Percentiles rank a stretch among this genome's conserved stretches.
Conservation (phyloP, 371 early-diverging fungal species). For the Sporodiniella umbellata region DNA sequence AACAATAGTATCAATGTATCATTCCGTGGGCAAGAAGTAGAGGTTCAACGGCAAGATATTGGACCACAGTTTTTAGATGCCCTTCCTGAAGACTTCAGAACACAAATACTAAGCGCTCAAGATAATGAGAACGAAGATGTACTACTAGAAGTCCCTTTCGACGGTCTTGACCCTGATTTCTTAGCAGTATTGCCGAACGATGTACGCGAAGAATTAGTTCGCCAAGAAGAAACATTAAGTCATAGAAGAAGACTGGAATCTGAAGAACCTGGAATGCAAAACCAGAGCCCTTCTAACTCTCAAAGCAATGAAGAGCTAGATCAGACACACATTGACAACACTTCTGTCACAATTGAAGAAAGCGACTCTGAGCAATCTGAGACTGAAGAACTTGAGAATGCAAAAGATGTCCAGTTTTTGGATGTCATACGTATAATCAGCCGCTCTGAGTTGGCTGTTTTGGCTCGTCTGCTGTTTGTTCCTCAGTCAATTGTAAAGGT, state of each 20-base stretch:
- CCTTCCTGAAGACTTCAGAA: conserved; percentile 85
- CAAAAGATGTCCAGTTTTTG: not conserved
- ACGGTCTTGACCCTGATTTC: conserved; percentile 64
- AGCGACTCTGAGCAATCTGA: too few species aligned
- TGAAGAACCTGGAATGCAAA: not conserved
- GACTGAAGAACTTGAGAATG: too few species aligned
- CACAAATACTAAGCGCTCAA: conserved; percentile 74
- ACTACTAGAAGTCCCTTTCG: conserved; percentile 27
- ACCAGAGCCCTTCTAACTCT: not conserved
- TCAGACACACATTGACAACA: too few species aligned
- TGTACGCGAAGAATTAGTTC: conserved; percentile 64
- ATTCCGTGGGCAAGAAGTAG: conserved; percentile 52
- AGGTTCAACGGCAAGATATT: conserved; percentile 85
- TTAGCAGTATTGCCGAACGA: conserved; percentile 70
- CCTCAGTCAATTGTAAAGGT: conserved; percentile 76
- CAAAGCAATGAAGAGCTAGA: not conserved
- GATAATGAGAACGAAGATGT: conserved; percentile 3
- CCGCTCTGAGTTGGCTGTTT: conserved; percentile 69
- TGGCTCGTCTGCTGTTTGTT: conserved; percentile 83
- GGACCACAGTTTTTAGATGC: conserved; percentile 87
- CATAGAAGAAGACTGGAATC: conserved; percentile 18
- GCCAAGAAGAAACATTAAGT: conserved; percentile 40
- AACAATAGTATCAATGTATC: conserved; percentile 14
- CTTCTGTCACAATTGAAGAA: too few species aligned
- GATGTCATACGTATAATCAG: conserved; percentile 83